phyloP scores from a whole-genome alignment of 495 filamentous ascomycete genomes.

The Neurospora africana region DNA sequence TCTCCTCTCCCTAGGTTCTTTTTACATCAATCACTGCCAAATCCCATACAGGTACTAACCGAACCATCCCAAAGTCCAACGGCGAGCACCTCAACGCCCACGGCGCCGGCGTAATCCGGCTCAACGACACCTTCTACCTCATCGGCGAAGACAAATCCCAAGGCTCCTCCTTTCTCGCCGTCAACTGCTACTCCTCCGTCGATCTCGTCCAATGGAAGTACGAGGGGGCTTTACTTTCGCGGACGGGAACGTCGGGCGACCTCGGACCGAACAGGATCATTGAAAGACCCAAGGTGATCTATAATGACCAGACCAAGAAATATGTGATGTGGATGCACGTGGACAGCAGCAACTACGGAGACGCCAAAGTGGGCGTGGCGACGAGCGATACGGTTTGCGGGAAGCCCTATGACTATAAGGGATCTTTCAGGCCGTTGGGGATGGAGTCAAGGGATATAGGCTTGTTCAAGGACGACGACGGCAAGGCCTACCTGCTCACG shows the following conservation, averaged over 20 bases:
- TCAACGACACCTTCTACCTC: slow-evolving; percentile 47
- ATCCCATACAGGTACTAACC: not conserved
- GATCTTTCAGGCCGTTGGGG: slow-evolving; percentile 36
- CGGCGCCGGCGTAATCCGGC: slow-evolving; percentile 44
- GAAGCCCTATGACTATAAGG: slow-evolving; percentile 29
- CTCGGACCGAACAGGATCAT: slow-evolving; percentile 51
- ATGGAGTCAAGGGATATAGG: slow-evolving; percentile 51
- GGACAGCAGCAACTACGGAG: slow-evolving; percentile 49
- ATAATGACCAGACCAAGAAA: slow-evolving; percentile 41
- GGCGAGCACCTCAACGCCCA: slow-evolving; percentile 54
- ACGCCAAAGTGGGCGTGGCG: slow-evolving; percentile 55
- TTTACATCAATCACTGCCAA: not conserved
- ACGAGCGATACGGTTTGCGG: slow-evolving; percentile 49
- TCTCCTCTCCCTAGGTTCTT: not conserved
- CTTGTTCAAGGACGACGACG: slow-evolving; percentile 51
- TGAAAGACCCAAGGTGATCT: slow-evolving; percentile 56
- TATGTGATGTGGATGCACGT: slow-evolving; percentile 59
- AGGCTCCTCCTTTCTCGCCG: slow-evolving; percentile 46
- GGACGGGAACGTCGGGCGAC: slow-evolving; percentile 37
- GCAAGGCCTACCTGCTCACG: slow-evolving; percentile 48
- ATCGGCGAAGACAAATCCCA: slow-evolving; percentile 57
- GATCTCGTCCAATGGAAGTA: slow-evolving; percentile 55
- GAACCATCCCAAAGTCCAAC: slow-evolving; percentile 25
- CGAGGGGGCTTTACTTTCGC: slow-evolving; percentile 44
- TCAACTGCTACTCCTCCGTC: slow-evolving; percentile 46